Evolutionary conservation across 2,329 filamentous ascomycete genomes (phyloP).

Genomic region (Monosporascus sp.): DNA sequence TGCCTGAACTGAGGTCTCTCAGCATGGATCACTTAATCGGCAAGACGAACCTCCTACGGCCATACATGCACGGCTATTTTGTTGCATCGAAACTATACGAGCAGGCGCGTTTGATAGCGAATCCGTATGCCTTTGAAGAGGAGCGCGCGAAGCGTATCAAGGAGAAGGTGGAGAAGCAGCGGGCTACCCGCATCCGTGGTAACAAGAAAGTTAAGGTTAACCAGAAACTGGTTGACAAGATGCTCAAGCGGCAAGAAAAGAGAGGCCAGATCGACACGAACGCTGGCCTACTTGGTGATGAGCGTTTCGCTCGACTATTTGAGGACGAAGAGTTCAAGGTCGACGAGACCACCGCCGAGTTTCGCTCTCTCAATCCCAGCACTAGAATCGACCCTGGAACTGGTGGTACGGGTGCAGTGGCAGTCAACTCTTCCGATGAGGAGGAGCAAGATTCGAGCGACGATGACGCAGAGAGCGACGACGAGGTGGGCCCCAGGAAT

Average conservation of each 20-base stretch:
- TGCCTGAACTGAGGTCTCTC: slow-evolving; percentile 77
- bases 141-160: slow-evolving; percentile 86
- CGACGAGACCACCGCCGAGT: slow-evolving; percentile 84
- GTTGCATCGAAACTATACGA: slow-evolving; percentile 94
- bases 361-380: slow-evolving; percentile 83
- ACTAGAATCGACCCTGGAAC: slow-evolving; percentile 46
- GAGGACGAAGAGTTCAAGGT: slow-evolving; percentile 90
- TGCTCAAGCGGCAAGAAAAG: slow-evolving; percentile 59
- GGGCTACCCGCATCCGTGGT: slow-evolving; percentile 88
- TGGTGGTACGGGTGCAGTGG: slow-evolving; percentile 23
- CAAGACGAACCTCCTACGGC: slow-evolving; percentile 80
- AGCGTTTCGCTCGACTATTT: slow-evolving; percentile 83
- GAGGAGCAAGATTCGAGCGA: slow-evolving; percentile 33
- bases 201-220: slow-evolving; percentile 99
- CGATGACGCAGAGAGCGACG: slow-evolving; percentile 28
- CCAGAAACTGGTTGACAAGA: slow-evolving; percentile 70
- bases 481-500: slow-evolving; percentile 23
- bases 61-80: slow-evolving; percentile 99
- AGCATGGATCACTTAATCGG: slow-evolving; percentile 86
- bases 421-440: slow-evolving; percentile 41
- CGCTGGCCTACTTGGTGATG: slow-evolving; percentile 70
- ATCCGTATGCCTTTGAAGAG: slow-evolving; percentile 91
- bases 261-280: slow-evolving; percentile 51
- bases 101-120: slow-evolving; percentile 85
- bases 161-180: slow-evolving; percentile 93